Evolutionary conservation across 441 rosid species (phyloP), one percentile per base, ranked within the genome.

Genomic region (Biscutella laevigata): DNA sequence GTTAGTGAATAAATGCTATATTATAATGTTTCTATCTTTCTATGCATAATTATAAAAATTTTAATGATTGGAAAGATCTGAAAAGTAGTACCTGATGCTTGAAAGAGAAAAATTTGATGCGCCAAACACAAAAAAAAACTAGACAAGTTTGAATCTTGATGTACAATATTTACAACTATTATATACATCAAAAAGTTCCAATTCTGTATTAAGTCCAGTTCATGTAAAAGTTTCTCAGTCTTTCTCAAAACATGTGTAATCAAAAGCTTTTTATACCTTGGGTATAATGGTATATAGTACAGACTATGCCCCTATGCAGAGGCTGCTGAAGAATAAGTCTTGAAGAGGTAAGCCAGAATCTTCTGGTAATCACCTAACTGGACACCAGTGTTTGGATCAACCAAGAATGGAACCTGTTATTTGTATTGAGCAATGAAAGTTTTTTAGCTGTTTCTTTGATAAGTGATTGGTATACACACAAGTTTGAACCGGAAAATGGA

Each of bases 311-410:
- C 55, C 69, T 76, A 78, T 34, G 53, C 17, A 14, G 66, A n/a
- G 21, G 74, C 47, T 22, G 62, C 72, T 17, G 86, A 72, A 63
- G 68, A 54, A 37, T 84, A 88, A 12, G 83, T 76, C 58, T 68
- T 54, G 75, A 84, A 84, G 71, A 88, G 69, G 63, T 88, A 88
- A 20, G 71, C 52, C 60, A 82, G 53, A 48, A 80, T 82, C 72
- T 77, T 69, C 75, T 64, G 65, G 76, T 79, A 71, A 64, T 80
- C 86, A 29, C 83, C 83, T 12, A 71, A 62, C 26, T 72, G 75
- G 37, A 77, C 59, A 26, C 77, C 76, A 3, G 94, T 84, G 74
- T 84, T 88, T n/a, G 84, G 94, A 68, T 88, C 96, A 29, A 88
- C 67, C 48, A 88, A 54, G 61, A 59, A 84, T 6, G 94, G 94